Evolutionary conservation across 129 eudicot genomes (phyloP), one percentile per base, ranked within the genome.

Genomic region (Sambucus nigra): DNA sequence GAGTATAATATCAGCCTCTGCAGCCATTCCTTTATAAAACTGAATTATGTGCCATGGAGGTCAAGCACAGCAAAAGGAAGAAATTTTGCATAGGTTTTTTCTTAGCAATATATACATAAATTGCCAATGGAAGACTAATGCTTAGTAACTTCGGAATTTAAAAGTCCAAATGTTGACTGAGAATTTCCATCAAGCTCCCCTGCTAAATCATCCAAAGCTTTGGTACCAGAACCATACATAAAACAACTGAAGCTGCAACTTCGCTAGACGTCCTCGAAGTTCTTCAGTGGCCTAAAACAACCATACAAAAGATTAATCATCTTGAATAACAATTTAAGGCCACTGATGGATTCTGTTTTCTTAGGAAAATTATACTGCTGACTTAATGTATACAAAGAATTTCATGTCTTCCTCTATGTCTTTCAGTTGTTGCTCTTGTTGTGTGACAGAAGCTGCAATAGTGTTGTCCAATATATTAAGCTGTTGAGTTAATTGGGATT

Each of bases 181-280:
- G 84, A 76, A 61, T 58, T 71, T 51, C 55, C 81, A 61, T 61
- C 75, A 60, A 69, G 67, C 41, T 81, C 89, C 6, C 73, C 64
- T 29, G 84, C 89, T 59, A 76, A 40, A 49, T 70, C 80, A 64
- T 47, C 70, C 47, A 81, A 29, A 32, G 81, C 51, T 67, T 73
- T 61, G 32, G 73, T 63, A 38, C 84, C 84, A 67, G 67, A 49
- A 4, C 73, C 61, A 59, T 66, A 81, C 55, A 55, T 57, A 29
- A 72, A n/a, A n/a, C n/a, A n/a, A n/a, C n/a, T n/a, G n/a, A n/a
- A n/a, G 73, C 28, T 70, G 69, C 25, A 66, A 66, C 68, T 73
- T 66, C 54, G 25, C 60, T 18, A 67, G 59, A n/a, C 69, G 69
- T 29, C 15, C 45, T 51, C 66, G 69, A 38, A 81, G 75, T 53